These are phyloP conservation scores for Chenopodium berlandieri DNA, from an alignment of 148 eudicot genomes.

Conservation along the genomic window DNA sequence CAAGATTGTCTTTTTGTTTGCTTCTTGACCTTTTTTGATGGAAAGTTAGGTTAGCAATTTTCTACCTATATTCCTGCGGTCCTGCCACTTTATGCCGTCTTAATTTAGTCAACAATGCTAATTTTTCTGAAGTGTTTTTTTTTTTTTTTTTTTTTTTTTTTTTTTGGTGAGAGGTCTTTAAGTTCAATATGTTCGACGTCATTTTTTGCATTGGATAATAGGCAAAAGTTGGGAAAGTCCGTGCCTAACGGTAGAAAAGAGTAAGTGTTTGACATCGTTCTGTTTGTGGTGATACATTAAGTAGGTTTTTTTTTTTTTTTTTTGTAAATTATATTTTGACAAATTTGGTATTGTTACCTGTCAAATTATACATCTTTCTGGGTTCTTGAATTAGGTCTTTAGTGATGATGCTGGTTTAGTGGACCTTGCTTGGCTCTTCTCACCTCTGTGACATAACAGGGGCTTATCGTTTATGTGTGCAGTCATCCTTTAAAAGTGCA, in stretches of 20 bases:
- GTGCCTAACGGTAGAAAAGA: neutral
- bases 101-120: neutral
- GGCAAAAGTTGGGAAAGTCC: neutral
- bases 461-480: neutral
- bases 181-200: neutral
- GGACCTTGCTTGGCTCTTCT: neutral
- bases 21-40: constrained; percentile 4
- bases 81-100: constrained; percentile 5
- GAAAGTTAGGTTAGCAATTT: constrained; percentile 12
- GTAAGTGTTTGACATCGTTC: neutral
- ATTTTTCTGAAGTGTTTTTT: neutral
- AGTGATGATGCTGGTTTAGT: neutral
- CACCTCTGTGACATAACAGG: neutral
- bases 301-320: no score
- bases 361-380: no score
- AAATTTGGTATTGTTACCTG: no score
- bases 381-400: neutral
- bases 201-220: neutral
- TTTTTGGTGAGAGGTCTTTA: neutral
- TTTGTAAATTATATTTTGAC: no score
- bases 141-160: no score
- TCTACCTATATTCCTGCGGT: neutral
- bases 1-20: constrained; percentile 14
- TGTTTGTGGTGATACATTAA: neutral
- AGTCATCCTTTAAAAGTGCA: neutral